These are phyloP conservation scores for Phlebiopsis gigantea DNA, from an alignment of 768 basidiomycete genomes.

Conservation along the genomic window DNA sequence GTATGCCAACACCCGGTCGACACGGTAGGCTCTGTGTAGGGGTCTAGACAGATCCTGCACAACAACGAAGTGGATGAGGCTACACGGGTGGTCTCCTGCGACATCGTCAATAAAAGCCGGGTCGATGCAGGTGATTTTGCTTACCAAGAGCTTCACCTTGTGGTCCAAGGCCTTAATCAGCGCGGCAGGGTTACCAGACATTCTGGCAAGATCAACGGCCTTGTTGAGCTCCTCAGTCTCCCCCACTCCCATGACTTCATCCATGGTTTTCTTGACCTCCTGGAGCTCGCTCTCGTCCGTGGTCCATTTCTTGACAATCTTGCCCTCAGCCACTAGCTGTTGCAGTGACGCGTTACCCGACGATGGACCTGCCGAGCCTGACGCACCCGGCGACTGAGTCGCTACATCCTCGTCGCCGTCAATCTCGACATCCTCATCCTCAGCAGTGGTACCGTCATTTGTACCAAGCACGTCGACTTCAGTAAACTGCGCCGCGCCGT, in stretches of 20 bases:
- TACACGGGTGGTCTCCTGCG: constrained; percentile 39
- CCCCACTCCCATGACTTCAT: constrained; percentile 35
- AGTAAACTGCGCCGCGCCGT: constrained; percentile 71
- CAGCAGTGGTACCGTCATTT: not conserved
- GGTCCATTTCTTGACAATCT: constrained; percentile 27
- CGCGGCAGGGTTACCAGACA: constrained; percentile 40
- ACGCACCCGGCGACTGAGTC: constrained; percentile 16
- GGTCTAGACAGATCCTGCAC: constrained; percentile 78
- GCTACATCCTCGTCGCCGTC: constrained; percentile 39
- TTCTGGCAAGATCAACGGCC: constrained; percentile 44
- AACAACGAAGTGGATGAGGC: constrained; percentile 39
- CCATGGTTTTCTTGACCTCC: constrained; percentile 30
- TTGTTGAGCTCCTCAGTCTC: constrained; percentile 25
- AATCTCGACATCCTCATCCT: constrained; percentile 9
- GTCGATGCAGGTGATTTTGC: constrained; percentile 18
- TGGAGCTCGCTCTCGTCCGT: constrained; percentile 16
- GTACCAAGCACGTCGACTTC: constrained; percentile 59
- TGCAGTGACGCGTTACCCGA: constrained; percentile 34
- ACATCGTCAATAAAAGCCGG: constrained; percentile 1
- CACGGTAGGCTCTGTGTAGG: constrained; percentile 71
- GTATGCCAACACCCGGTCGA: constrained; percentile 89
- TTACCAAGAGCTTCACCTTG: constrained; percentile 53
- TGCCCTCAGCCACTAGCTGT: constrained; percentile 51
- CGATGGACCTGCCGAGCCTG: not conserved
- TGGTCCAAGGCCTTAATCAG: constrained; percentile 53